These are phyloP conservation scores for Diaporthe longicolla DNA, from an alignment of 2,329 filamentous ascomycete species.

Conservation along the genomic window DNA sequence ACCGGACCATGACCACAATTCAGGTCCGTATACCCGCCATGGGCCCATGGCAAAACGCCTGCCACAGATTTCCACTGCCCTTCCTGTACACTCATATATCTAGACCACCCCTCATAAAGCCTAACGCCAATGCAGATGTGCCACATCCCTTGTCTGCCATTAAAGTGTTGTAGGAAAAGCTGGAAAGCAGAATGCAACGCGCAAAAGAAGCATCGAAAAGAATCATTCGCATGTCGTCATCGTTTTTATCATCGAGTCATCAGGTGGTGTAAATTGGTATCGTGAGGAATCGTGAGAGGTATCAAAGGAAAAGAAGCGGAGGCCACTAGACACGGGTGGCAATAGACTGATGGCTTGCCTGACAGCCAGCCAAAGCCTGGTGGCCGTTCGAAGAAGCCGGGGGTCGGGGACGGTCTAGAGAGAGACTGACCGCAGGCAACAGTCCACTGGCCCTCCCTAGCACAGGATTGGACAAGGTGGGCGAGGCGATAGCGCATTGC, in stretches of 20 bases:
- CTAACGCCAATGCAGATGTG: slow-evolving; percentile 39
- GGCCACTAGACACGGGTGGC: background rate
- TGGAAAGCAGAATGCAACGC: slow-evolving; percentile 36
- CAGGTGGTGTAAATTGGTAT: slow-evolving; percentile 42
- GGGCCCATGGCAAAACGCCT: slow-evolving; percentile 22
- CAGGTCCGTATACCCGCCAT: slow-evolving; percentile 27
- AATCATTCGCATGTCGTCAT: slow-evolving; percentile 35
- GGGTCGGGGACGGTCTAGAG: background rate
- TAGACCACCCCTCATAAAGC: slow-evolving; percentile 24
- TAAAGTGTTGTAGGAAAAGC: slow-evolving; percentile 34
- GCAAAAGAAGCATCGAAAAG: slow-evolving; percentile 23
- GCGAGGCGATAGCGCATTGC: slow-evolving; percentile 25
- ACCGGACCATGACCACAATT: slow-evolving; percentile 25
- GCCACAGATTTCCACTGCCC: background rate
- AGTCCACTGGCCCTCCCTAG: slow-evolving; percentile 1
- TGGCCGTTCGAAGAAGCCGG: background rate
- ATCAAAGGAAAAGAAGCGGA: slow-evolving; percentile 34
- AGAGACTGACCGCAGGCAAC: slow-evolving; percentile 28
- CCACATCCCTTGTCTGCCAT: slow-evolving; percentile 32
- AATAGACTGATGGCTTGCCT: background rate
- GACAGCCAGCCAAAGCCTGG: background rate
- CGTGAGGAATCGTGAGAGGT: slow-evolving; percentile 41
- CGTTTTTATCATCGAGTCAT: slow-evolving; percentile 38
- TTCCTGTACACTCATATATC: slow-evolving; percentile 32
- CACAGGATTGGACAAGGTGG: slow-evolving; percentile 10